phyloP scores from a whole-genome alignment of 176 grass and related monocot species.

The Poa pratensis region DNA sequence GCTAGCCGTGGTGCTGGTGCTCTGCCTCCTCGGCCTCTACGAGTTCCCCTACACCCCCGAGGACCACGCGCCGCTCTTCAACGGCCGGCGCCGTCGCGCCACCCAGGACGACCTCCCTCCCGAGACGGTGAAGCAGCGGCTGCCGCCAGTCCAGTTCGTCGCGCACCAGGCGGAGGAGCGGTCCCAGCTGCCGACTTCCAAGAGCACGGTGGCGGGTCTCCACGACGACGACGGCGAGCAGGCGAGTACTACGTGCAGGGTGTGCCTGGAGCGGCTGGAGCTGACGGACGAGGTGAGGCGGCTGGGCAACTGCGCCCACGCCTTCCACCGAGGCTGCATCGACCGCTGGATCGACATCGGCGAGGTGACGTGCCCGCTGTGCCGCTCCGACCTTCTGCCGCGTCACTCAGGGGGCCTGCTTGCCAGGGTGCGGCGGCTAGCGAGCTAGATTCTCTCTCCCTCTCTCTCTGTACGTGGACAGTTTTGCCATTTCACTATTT shows the following conservation, averaged over 20 bases:
- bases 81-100: conserved; percentile 7
- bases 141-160: conserved; percentile 55
- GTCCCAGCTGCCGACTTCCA: background rate
- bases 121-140: conserved; percentile 58
- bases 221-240: background rate
- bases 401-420: conserved; percentile 26
- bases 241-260: conserved; percentile 46
- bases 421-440: conserved; percentile 7
- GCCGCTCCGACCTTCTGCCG: conserved; percentile 62
- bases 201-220: background rate
- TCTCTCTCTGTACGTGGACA: background rate
- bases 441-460: background rate
- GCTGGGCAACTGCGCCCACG: conserved; percentile 77
- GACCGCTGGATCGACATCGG: conserved; percentile 81
- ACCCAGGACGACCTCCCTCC: conserved; percentile 19
- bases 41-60: conserved; percentile 46
- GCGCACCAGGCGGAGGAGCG: conserved; percentile 25
- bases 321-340: conserved; percentile 74
- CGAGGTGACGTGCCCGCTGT: conserved; percentile 70
- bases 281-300: conserved; percentile 55
- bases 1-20: conserved; percentile 25
- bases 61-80: conserved; percentile 35
- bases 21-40: conserved; percentile 58
- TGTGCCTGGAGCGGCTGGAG: conserved; percentile 81
- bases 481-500: conserved; percentile 15